Percentiles rank a stretch among this genome's conserved stretches.
Conservation (phyloP, 192 early-diverging fungal species). For the Umbelopsis sp. region DNA sequence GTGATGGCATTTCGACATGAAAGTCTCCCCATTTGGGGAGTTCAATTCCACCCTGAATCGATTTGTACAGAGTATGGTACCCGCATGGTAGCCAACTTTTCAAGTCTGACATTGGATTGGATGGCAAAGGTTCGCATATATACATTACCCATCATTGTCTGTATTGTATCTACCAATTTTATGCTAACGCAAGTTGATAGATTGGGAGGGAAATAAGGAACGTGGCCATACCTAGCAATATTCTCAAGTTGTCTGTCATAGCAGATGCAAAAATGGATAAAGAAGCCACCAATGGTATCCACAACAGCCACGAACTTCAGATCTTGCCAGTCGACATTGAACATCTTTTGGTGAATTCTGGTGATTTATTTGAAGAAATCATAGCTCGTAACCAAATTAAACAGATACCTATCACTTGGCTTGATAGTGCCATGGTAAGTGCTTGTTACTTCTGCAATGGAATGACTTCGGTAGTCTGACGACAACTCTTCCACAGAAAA, state of each 20-base stretch:
- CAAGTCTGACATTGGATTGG: constrained; percentile 45
- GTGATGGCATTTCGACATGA: constrained; percentile 85
- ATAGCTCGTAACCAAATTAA: neutral
- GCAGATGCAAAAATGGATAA: neutral
- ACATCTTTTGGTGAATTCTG: constrained; percentile 24
- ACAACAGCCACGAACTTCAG: neutral
- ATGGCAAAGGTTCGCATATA: constrained; percentile 29
- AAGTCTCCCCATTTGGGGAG: constrained; percentile 73
- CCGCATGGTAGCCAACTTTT: constrained; percentile 77
- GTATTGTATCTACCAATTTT: neutral
- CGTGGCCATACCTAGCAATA: neutral
- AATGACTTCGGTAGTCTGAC: neutral
- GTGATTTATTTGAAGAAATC: constrained; percentile 24
- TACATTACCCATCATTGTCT: neutral
- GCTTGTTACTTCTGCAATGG: neutral
- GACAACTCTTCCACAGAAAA: constrained; percentile 24
- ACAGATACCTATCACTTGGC: constrained; percentile 43
- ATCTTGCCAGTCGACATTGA: neutral
- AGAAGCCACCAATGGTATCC: too few relatives aligned
- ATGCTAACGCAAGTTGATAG: neutral
- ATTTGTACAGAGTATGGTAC: constrained; percentile 83
- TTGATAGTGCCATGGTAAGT: constrained; percentile 60
- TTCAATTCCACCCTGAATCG: constrained; percentile 98
- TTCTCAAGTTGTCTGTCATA: neutral
- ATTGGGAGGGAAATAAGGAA: neutral